Base-by-base conservation (phyloP, 2,329 filamentous ascomycete genomes). In the Pseudocercospora pini-densiflorae region DNA sequence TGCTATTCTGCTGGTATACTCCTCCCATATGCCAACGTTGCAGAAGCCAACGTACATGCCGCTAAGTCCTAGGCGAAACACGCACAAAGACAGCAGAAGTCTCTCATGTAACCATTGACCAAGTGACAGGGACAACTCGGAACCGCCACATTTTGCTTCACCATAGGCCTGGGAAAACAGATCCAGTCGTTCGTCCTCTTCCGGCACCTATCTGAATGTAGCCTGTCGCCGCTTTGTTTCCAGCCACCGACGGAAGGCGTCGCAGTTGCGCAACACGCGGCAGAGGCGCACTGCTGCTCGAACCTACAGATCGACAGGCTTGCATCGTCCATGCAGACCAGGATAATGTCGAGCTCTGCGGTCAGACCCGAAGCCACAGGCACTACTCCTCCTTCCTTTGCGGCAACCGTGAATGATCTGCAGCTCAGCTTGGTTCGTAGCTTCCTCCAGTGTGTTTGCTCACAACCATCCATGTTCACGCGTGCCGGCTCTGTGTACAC, bases 241-340 rank as follows among this genome's bases (percentile, higher is more conserved):
- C 24, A 60, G 47, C 54, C 54, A 61, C 61, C 49, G 36, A 62
- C 62, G 61, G 45, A 59, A 62, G 55, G 60, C 63, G 66, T 49
- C 36, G 62, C 64, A 65, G 43, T 67, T 66, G 67, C 68, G 62
- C 68, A 64, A 66, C 65, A 45, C 36, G 29, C 64, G 61, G 61
- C 53, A 64, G 62, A 61, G 63, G 59, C 65, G 63, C 59, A 45
- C 43, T 40, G 29, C 16, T 19, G 58, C 51, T 43, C 5, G 45
- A 62, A 23, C 54, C 40, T 54, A 58, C 16, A 43, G 62, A 64
- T 68, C 64, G 64, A 62, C 64, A 68, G 57, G 54, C 64, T 49
- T 64, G 63, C 68, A 65, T 65, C 59, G 49, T 62, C 55, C 58
- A 55, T 68, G 61, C 58, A 33, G 51, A 61, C 31, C 47, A 36